These are phyloP conservation scores for Backusella tuberculispora DNA, from an alignment of 192 early-diverging fungal genomes.

Conservation along the genomic window DNA sequence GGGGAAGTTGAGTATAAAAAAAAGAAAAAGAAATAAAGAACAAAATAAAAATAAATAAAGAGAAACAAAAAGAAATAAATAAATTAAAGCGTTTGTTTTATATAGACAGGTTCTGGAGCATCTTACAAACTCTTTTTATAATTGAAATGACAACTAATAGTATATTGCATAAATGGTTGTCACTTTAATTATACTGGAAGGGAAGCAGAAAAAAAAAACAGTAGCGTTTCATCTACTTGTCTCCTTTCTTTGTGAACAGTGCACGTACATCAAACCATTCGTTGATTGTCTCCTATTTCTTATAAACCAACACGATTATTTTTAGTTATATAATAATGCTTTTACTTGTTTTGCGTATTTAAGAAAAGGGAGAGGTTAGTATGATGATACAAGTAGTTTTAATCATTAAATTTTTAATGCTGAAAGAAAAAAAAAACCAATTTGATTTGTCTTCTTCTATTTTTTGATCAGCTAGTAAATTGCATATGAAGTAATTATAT, in stretches of 20 bases:
- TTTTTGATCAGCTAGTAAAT: too few species aligned
- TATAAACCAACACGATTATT: neutral
- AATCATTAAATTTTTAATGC: too few species aligned
- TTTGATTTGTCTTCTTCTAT: too few species aligned
- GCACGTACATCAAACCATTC: constrained; percentile 5
- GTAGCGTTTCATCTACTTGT: constrained; percentile 2
- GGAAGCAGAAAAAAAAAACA: neutral
- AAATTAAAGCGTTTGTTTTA: neutral
- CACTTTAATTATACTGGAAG: neutral
- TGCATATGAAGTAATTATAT: too few species aligned
- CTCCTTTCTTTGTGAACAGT: constrained; percentile 6
- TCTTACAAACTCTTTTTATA: neutral
- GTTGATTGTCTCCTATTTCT: constrained; percentile 6
- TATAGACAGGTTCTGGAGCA: constrained; percentile 1
- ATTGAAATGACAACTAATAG: neutral
- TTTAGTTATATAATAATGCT: neutral
- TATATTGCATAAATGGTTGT: constrained; percentile 17
- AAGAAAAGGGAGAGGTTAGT: too few species aligned
- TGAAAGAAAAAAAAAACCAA: too few species aligned
- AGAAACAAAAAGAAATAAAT: neutral
- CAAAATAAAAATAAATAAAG: neutral
- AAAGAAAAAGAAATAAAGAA: neutral
- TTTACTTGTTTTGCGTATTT: too few species aligned
- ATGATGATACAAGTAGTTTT: too few species aligned
- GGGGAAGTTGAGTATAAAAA: neutral